Base-by-base conservation (phyloP, 495 filamentous ascomycete genomes). In the Penicillium canescens region DNA sequence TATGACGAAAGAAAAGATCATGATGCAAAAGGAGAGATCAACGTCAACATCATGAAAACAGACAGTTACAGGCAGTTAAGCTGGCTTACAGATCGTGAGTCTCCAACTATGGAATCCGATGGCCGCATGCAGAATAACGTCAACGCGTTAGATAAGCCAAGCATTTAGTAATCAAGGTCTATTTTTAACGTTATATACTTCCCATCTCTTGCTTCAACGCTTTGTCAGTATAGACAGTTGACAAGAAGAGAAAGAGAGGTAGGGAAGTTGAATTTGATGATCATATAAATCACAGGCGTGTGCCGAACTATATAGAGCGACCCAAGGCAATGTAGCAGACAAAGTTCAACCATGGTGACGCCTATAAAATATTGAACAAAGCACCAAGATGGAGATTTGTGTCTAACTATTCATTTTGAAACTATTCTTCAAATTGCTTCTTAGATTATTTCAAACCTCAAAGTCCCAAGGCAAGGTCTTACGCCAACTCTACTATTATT, bases 121-220 rank as follows among this genome's bases (percentile, higher is more conserved):
- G 52, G 66, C 67, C 64, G 68, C 70, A 63, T 64, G 55, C 70
- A 67, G 66, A 58, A 60, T 52, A 51, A 55, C 55, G 49, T 61
- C 52, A 56, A 48, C 50, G 63, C 60, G 18, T 67, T 61, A 67
- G 35, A 40, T 43, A 31, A 33, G 12, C 38, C 24, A 12, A 12
- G 10, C 18, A 18, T 18, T 34, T 24, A 26, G 26, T n/a, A 31
- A 9, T 31, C 23, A 7, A 18, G 26, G 31, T 18, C 7, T 28
- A 36, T 23, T 28, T n/a, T 28, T 13, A n/a, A 14, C 14, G 9
- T 44, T 50, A 50, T 24, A 13, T 50, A 50, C 23, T 20, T 24
- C 36, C 18, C 18, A 18, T 18, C 24, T 50, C 11, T 31, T 35
- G 3, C 14, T 23, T 50, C 31, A 40, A 33, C 50, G 16, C 33